phyloP scores from a whole-genome alignment of 331 rosid genomes.

The Quercus tomentella region DNA sequence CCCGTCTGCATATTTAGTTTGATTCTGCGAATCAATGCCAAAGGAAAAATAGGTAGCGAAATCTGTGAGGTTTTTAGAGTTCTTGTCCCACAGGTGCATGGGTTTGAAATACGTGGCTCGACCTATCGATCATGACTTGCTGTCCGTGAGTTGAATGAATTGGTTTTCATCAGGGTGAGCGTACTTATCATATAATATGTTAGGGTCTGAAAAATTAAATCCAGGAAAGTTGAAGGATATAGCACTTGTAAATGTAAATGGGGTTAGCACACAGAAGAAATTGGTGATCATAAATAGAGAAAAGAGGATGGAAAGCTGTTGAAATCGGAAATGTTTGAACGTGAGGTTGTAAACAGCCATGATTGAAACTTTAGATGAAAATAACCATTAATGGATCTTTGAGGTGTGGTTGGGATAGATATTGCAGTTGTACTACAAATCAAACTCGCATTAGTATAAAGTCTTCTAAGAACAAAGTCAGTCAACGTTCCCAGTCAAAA shows the following conservation, averaged over 20 bases:
- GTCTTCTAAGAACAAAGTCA: too few species aligned
- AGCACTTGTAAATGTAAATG: background rate
- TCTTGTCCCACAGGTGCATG: slow-evolving; percentile 35
- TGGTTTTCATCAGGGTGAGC: background rate
- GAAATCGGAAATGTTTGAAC: background rate
- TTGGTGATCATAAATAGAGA: background rate
- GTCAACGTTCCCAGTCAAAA: too few species aligned
- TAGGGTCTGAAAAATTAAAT: slow-evolving; percentile 9
- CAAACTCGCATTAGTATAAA: too few species aligned
- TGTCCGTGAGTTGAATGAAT: slow-evolving; percentile 26
- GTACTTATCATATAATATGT: slow-evolving; percentile 19
- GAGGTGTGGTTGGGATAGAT: too few species aligned
- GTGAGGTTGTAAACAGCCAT: background rate
- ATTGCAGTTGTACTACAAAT: too few species aligned
- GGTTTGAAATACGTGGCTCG: slow-evolving; percentile 30
- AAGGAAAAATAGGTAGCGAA: slow-evolving; percentile 26
- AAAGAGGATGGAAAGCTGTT: background rate
- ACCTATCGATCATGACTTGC: slow-evolving; percentile 6
- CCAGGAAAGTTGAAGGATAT: slow-evolving; percentile 30
- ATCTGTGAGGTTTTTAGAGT: slow-evolving; percentile 24
- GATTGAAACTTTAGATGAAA: too few species aligned
- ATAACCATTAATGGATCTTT: too few species aligned
- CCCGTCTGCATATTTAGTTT: background rate
- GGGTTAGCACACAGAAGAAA: slow-evolving; percentile 8
- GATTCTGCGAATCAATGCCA: slow-evolving; percentile 4